phyloP scores from a whole-genome alignment of 306 rosid genomes.

The Nissolia schottii region DNA sequence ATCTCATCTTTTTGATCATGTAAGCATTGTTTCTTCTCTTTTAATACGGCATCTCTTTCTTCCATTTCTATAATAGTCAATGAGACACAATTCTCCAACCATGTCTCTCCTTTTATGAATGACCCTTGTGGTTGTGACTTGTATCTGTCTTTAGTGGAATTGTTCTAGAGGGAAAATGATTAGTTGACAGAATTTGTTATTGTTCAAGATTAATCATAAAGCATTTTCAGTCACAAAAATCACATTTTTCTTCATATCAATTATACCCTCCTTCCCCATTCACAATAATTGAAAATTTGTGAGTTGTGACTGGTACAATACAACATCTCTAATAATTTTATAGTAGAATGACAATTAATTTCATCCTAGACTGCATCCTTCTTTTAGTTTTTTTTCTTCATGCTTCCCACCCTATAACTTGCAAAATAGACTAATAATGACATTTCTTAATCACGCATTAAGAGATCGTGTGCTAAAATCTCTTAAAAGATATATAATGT shows the following conservation, averaged over 20 bases:
- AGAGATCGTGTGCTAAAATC: too few species aligned
- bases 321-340: not conserved
- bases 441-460: too few species aligned
- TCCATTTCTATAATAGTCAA: constrained; percentile 23
- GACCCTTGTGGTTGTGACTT: not conserved
- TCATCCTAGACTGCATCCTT: not conserved
- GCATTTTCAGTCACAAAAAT: not conserved
- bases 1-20: constrained; percentile 12
- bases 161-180: not conserved
- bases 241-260: not conserved
- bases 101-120: constrained; percentile 21
- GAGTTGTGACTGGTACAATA: not conserved
- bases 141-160: not conserved
- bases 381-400: too few species aligned
- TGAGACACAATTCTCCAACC: constrained; percentile 23
- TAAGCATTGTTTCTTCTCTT: constrained; percentile 31
- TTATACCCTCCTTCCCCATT: not conserved
- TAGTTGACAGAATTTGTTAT: not conserved
- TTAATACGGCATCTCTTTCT: constrained; percentile 20
- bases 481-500: too few species aligned
- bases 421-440: too few species aligned
- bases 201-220: not conserved
- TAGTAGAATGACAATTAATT: not conserved
- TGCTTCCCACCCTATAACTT: too few species aligned
- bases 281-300: not conserved